Evolutionary conservation across 345 rosid genomes (phyloP).

Genomic region (Heritiera fomes): DNA sequence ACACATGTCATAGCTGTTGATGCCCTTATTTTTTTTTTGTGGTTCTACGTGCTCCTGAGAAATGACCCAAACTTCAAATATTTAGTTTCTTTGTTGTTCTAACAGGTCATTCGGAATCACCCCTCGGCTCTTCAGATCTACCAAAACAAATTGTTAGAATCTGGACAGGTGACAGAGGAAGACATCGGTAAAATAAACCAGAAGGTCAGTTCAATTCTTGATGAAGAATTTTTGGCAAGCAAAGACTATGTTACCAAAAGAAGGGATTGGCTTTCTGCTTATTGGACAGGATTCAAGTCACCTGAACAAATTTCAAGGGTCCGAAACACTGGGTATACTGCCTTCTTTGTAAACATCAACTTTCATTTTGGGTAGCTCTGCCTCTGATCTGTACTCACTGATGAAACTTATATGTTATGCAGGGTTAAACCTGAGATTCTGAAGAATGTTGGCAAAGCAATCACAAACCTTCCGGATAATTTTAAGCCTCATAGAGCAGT

Average conservation of each 20-base stretch:
- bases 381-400: neutral
- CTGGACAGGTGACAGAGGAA: conserved; percentile 59
- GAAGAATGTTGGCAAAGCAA: conserved; percentile 78
- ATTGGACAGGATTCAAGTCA: conserved; percentile 80
- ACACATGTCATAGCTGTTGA: neutral
- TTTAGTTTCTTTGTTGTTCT: conserved; percentile 19
- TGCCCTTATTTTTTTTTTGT: neutral
- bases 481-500: conserved; percentile 79
- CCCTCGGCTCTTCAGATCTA: conserved; percentile 72
- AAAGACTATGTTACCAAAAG: conserved; percentile 66
- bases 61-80: neutral
- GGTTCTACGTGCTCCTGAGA: neutral
- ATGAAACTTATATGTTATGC: conserved; percentile 28
- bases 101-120: conserved; percentile 66
- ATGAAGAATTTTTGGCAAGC: conserved; percentile 68
- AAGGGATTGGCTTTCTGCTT: conserved; percentile 85
- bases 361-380: neutral
- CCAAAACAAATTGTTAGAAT: conserved; percentile 59
- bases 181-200: conserved; percentile 53
- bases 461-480: conserved; percentile 62
- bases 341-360: neutral
- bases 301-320: conserved; percentile 78
- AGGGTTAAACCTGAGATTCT: conserved; percentile 84
- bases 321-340: conserved; percentile 67
- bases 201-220: conserved; percentile 65